Conservation (phyloP, 2,329 filamentous ascomycete genomes). For the Biscogniauxia sp. region DNA sequence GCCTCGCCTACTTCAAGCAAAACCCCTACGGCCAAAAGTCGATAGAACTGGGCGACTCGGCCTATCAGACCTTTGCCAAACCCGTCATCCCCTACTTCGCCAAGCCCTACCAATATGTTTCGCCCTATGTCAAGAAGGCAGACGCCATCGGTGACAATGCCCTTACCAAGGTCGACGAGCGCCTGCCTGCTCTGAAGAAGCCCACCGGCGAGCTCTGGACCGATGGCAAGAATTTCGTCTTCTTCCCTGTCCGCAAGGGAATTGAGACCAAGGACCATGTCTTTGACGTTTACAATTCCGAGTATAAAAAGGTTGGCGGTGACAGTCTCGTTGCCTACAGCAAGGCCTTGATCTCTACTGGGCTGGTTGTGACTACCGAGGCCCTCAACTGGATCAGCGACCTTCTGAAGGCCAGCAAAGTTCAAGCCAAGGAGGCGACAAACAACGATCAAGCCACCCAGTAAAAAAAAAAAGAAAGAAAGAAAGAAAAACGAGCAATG, state of each 20-base stretch:
- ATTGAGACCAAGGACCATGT: conserved; percentile 62
- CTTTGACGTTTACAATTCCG: conserved; percentile 52
- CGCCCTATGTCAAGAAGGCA: conserved; percentile 79
- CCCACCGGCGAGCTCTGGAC: conserved; percentile 68
- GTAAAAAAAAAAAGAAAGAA: not conserved
- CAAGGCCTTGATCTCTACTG: conserved; percentile 68
- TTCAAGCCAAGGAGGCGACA: conserved; percentile 53
- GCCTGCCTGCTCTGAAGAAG: conserved; percentile 72
- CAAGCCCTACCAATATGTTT: conserved; percentile 77
- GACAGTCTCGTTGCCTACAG: conserved; percentile 64
- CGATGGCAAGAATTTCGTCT: conserved; percentile 60
- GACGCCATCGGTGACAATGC: conserved; percentile 74
- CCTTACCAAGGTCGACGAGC: conserved; percentile 66
- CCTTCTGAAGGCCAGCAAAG: conserved; percentile 61
- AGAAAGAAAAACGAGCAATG: not conserved
- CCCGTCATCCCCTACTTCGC: conserved; percentile 76
- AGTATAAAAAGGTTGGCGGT: conserved; percentile 63
- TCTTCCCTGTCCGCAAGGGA: conserved; percentile 62
- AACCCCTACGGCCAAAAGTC: conserved; percentile 84
- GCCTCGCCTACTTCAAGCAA: conserved; percentile 73
- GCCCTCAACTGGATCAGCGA: conserved; percentile 59
- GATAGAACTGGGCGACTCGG: conserved; percentile 69
- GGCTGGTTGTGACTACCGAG: conserved; percentile 65
- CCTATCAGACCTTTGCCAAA: conserved; percentile 73
- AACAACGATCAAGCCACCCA: conserved; percentile 35